A percentile compares a stretch with the other conserved stretches of the same genome.
Evolutionary conservation across 352 stramenopile species (phyloP).

Genomic region (Phytopythium delawarense): DNA sequence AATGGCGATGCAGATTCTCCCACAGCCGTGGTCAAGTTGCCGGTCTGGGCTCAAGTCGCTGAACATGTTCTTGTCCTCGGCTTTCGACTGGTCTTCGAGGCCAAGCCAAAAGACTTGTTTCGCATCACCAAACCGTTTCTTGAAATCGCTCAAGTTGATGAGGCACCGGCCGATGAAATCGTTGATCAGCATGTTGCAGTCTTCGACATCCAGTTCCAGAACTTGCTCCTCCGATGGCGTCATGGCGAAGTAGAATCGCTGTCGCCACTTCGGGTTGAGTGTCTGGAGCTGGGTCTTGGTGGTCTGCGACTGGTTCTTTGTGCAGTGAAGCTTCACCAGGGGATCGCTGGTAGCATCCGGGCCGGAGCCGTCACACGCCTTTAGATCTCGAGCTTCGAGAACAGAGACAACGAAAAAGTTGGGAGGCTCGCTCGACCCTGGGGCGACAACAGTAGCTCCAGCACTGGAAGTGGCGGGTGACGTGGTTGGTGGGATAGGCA

Average conservation of each 20-base stretch:
- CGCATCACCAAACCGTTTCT: conserved; percentile 28
- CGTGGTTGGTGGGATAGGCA: not conserved
- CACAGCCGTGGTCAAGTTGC: conserved; percentile 42
- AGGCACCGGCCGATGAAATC: conserved; percentile 72
- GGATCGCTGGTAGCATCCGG: conserved; percentile 62
- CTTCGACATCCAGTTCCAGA: conserved; percentile 56
- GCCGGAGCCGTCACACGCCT: conserved; percentile 50
- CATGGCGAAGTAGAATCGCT: conserved; percentile 68
- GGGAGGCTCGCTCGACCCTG: conserved; percentile 10
- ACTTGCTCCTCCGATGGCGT: conserved; percentile 32
- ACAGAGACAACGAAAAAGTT: conserved; percentile 72
- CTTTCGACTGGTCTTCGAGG: conserved; percentile 43
- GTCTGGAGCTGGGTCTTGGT: conserved; percentile 65
- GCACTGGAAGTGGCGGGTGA: not conserved
- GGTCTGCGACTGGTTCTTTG: conserved; percentile 50
- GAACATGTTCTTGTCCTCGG: conserved; percentile 20
- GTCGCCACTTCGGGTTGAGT: conserved; percentile 57
- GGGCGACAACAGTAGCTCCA: not conserved
- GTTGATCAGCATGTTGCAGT: conserved; percentile 61
- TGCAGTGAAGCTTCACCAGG: conserved; percentile 54
- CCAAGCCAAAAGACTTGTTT: conserved; percentile 73
- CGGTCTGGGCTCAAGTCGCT: conserved; percentile 47
- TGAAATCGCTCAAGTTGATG: conserved; percentile 63
- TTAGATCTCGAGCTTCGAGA: conserved; percentile 48
- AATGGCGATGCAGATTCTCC: conserved; percentile 64